phyloP scores from a whole-genome alignment of 2,329 filamentous ascomycete genomes.

The Penicillium decumbens region DNA sequence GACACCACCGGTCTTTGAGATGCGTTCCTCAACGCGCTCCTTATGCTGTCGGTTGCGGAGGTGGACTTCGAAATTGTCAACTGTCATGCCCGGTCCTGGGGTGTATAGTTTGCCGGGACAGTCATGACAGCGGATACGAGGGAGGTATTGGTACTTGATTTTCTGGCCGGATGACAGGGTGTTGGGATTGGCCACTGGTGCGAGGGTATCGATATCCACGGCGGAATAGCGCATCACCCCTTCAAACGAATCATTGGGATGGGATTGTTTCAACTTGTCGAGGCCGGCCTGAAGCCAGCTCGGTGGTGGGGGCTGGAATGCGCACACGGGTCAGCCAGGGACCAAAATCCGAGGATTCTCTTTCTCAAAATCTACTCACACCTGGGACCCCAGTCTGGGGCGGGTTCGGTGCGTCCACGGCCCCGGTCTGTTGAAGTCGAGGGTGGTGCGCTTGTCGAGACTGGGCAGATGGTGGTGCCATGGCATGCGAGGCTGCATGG shows the following conservation, averaged over 20 bases:
- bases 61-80: slow-evolving; percentile 89
- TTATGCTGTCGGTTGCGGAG: slow-evolving; percentile 78
- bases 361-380: slow-evolving; percentile 37
- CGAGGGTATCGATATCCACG: slow-evolving; percentile 67
- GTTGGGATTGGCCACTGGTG: slow-evolving; percentile 55
- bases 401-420: slow-evolving; percentile 45
- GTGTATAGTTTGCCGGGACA: slow-evolving; percentile 94
- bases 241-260: slow-evolving; percentile 81
- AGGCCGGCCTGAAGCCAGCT: slow-evolving; percentile 75
- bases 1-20: slow-evolving; percentile 28
- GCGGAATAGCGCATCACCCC: slow-evolving; percentile 85
- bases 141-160: slow-evolving; percentile 75
- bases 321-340: slow-evolving; percentile 15
- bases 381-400: slow-evolving; percentile 41
- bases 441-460: slow-evolving; percentile 26
- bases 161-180: slow-evolving; percentile 53
- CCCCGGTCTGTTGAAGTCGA: slow-evolving; percentile 40
- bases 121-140: slow-evolving; percentile 84
- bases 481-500: slow-evolving; percentile 50
- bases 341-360: slow-evolving; percentile 4
- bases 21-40: slow-evolving; percentile 59
- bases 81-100: slow-evolving; percentile 75
- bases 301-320: slow-evolving; percentile 70
- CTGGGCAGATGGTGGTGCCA: slow-evolving; percentile 43
- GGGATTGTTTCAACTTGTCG: slow-evolving; percentile 62